phyloP scores from a whole-genome alignment of 345 rosid genomes.

The Syzygium oleosum region DNA sequence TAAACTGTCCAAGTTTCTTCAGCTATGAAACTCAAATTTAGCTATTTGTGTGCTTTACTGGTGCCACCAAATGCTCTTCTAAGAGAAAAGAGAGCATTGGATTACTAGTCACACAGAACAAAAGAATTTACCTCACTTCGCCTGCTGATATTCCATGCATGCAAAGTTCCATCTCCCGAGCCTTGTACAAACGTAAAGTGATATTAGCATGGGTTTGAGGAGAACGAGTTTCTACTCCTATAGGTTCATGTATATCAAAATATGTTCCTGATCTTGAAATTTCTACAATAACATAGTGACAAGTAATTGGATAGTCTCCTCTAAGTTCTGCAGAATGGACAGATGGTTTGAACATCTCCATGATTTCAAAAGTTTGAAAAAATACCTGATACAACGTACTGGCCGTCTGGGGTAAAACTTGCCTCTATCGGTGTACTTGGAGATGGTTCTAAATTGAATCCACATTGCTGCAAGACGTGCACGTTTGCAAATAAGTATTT shows the following conservation, averaged over 20 bases:
- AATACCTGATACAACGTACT: constrained; percentile 85
- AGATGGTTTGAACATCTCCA: background rate
- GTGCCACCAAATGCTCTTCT: background rate
- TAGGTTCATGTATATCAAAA: background rate
- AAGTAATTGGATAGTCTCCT: background rate
- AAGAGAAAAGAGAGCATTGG: background rate
- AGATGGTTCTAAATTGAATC: constrained; percentile 86
- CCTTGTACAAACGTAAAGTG: constrained; percentile 28
- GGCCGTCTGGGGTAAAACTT: constrained; percentile 95
- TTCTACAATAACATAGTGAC: background rate
- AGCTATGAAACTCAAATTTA: background rate
- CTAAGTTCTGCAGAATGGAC: background rate
- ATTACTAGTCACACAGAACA: background rate
- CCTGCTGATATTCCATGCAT: constrained; percentile 78
- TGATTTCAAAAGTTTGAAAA: background rate
- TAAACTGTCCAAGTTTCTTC: background rate
- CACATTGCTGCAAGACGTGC: constrained; percentile 54
- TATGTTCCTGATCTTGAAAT: background rate
- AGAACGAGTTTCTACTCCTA: background rate
- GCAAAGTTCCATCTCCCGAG: constrained; percentile 90
- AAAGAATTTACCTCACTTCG: constrained; percentile 55
- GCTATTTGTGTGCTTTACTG: background rate
- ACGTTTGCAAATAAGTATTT: background rate
- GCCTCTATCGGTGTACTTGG: constrained; percentile 74
- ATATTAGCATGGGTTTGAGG: background rate